Percentiles rank a stretch among this genome's conserved stretches.
Evolutionary conservation across 2,329 filamentous ascomycete genomes (phyloP).

Genomic region (Penicillium occitanis): DNA sequence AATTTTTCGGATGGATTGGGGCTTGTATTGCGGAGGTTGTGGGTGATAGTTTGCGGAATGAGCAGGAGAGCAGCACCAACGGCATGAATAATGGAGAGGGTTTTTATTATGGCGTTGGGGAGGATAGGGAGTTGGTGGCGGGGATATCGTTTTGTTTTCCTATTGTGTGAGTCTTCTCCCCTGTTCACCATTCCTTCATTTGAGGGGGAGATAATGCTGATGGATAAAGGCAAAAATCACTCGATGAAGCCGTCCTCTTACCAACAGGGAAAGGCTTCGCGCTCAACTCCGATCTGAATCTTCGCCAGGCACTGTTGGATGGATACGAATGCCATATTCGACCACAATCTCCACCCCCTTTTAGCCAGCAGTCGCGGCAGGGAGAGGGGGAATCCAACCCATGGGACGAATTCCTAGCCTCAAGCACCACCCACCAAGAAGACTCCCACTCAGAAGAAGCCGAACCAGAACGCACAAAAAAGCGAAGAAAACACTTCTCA

Average conservation of each 20-base stretch:
- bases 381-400: not conserved
- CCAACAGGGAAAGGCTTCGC: constrained; percentile 56
- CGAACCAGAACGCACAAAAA: constrained; percentile 19
- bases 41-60: constrained; percentile 44
- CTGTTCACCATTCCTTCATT: too few species aligned
- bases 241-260: constrained; percentile 53
- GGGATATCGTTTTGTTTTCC: constrained; percentile 48
- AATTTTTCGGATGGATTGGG: constrained; percentile 74
- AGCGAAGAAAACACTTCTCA: constrained; percentile 33
- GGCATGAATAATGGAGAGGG: not conserved
- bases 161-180: constrained; percentile 36
- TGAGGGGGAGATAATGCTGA: not conserved
- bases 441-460: not conserved
- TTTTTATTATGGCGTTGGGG: constrained; percentile 15
- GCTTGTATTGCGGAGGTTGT: constrained; percentile 71
- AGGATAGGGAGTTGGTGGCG: constrained; percentile 36
- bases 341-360: constrained; percentile 28
- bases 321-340: constrained; percentile 46
- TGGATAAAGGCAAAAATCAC: constrained; percentile 43
- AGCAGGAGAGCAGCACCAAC: constrained; percentile 23
- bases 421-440: not conserved
- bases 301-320: constrained; percentile 35
- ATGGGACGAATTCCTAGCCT: constrained; percentile 3
- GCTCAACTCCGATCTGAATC: constrained; percentile 35
- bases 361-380: not conserved